phyloP scores from a whole-genome alignment of 768 basidiomycete genomes.

The Leccinum longicurvipes region DNA sequence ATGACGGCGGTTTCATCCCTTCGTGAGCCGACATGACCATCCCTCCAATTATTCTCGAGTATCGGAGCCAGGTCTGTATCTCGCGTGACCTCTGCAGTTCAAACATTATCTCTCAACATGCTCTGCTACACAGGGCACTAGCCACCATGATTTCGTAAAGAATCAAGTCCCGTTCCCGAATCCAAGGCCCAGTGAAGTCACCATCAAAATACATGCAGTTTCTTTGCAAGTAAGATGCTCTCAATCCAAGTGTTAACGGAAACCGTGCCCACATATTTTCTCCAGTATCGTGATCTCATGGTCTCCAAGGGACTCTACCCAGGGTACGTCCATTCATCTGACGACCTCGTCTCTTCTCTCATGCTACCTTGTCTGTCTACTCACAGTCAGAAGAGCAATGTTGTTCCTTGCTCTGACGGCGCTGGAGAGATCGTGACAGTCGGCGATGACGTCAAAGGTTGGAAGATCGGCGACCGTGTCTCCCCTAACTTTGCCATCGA shows the following conservation, averaged over 20 bases:
- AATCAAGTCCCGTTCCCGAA: slow-evolving; percentile 21
- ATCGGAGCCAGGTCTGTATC: slow-evolving; percentile 12
- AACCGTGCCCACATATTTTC: neutral
- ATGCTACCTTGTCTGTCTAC: slow-evolving; percentile 19
- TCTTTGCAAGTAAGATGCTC: slow-evolving; percentile 43
- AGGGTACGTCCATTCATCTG: slow-evolving; percentile 21
- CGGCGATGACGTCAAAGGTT: slow-evolving; percentile 38
- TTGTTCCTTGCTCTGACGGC: slow-evolving; percentile 44
- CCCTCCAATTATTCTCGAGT: slow-evolving; percentile 14
- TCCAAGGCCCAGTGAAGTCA: slow-evolving; percentile 46
- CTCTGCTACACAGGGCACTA: slow-evolving; percentile 18
- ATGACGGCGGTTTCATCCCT: neutral
- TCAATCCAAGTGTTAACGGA: neutral
- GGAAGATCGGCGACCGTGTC: slow-evolving; percentile 55
- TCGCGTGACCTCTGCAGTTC: neutral
- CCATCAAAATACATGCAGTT: slow-evolving; percentile 55
- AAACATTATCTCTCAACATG: neutral
- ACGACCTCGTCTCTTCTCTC: slow-evolving; percentile 25
- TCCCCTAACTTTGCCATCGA: slow-evolving; percentile 50
- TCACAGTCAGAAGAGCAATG: slow-evolving; percentile 23
- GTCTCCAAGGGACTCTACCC: slow-evolving; percentile 41
- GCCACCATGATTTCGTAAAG: slow-evolving; percentile 26
- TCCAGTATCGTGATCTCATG: slow-evolving; percentile 49
- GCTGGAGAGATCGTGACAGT: slow-evolving; percentile 57
- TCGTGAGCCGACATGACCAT: slow-evolving; percentile 6